These are phyloP conservation scores for Celoporthe dispersa DNA, from an alignment of 2,329 filamentous ascomycete genomes.

Conservation along the genomic window DNA sequence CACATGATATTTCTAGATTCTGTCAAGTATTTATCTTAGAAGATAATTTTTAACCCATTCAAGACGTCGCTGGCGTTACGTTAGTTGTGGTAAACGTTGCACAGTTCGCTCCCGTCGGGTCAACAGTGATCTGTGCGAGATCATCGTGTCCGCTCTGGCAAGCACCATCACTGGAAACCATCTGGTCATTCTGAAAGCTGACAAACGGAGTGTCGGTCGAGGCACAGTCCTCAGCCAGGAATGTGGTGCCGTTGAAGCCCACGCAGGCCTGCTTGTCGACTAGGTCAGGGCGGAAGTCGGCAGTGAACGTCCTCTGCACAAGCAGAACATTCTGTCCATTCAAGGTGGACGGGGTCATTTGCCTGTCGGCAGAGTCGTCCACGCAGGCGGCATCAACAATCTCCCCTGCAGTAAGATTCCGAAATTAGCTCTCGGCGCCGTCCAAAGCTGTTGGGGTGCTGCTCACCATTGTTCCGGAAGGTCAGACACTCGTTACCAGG, in stretches of 20 bases:
- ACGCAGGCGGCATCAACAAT: constrained; percentile 48
- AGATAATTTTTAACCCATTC: not conserved
- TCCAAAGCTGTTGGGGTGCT: constrained; percentile 10
- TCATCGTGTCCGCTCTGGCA: constrained; percentile 43
- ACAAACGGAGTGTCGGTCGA: constrained; percentile 34
- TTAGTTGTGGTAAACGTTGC: constrained; percentile 39
- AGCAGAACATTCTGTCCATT: constrained; percentile 40
- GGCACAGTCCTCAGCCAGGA: constrained; percentile 43
- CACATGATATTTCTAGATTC: no score
- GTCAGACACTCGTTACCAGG: constrained; percentile 44
- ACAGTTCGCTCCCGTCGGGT: constrained; percentile 36
- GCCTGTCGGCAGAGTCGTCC: constrained; percentile 43
- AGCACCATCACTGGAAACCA: constrained; percentile 38
- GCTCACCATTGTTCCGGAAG: constrained; percentile 46
- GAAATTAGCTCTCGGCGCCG: not conserved
- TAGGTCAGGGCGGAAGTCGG: constrained; percentile 45
- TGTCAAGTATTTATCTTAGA: not conserved
- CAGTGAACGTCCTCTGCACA: constrained; percentile 44
- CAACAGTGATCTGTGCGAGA: constrained; percentile 39
- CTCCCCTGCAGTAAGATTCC: constrained; percentile 37
- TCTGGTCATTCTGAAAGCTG: constrained; percentile 36
- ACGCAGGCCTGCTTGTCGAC: constrained; percentile 44
- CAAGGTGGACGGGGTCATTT: constrained; percentile 43
- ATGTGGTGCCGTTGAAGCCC: constrained; percentile 45
- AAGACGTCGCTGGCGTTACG: constrained; percentile 33